Conservation (phyloP, 1,284 basidiomycete species). For the Ustilago crameri region DNA sequence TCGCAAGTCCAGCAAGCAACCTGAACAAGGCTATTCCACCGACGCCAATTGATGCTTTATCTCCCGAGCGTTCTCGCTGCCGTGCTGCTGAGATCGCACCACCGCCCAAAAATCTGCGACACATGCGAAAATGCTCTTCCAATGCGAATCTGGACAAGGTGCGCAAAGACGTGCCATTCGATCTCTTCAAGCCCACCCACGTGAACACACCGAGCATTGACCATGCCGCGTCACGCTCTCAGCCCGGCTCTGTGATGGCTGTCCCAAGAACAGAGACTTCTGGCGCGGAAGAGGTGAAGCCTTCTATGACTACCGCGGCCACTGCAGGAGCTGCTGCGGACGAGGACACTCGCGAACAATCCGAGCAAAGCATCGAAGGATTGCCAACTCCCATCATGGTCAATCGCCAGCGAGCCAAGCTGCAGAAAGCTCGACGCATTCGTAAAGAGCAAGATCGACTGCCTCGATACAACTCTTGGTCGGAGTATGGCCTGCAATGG, state of each 20-base stretch:
- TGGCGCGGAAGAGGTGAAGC: conserved; percentile 12
- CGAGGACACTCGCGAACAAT: neutral
- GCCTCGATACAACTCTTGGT: conserved; percentile 38
- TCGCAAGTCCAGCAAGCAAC: neutral
- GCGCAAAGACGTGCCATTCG: conserved; percentile 13
- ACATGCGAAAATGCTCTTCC: conserved; percentile 32
- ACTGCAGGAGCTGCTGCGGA: neutral
- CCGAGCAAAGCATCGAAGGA: neutral
- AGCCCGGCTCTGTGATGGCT: neutral
- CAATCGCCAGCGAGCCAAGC: conserved; percentile 25
- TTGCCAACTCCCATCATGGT: conserved; percentile 1
- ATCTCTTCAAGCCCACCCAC: conserved; percentile 12
- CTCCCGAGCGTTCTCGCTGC: conserved; percentile 15
- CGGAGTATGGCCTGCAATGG: conserved; percentile 37
- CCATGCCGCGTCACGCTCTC: neutral
- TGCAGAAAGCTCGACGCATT: conserved; percentile 36
- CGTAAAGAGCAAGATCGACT: conserved; percentile 35
- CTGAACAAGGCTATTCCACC: conserved; percentile 30
- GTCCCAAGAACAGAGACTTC: neutral
- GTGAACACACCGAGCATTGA: neutral
- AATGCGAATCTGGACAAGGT: conserved; percentile 21
- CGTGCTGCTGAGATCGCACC: conserved; percentile 18
- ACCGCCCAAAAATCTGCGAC: conserved; percentile 38
- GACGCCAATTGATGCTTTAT: neutral
- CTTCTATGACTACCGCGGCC: conserved; percentile 4